These are phyloP conservation scores for Tarenaya hassleriana DNA, from an alignment of 345 rosid genomes.

Conservation along the genomic window DNA sequence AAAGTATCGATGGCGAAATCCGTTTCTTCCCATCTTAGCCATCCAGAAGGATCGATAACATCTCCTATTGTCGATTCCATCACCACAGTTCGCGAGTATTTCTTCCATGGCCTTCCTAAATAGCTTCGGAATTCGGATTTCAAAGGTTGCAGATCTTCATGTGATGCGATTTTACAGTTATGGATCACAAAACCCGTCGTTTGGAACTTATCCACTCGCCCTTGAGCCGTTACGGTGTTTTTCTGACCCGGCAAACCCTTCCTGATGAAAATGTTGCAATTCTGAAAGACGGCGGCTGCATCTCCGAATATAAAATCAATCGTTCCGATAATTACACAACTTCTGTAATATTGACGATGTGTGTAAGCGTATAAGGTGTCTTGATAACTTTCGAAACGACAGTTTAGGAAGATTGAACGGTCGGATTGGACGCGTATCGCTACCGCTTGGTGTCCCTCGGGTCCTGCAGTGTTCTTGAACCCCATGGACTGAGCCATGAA, in stretches of 20 bases:
- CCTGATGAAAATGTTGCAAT: conserved; percentile 45
- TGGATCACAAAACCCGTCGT: conserved; percentile 69
- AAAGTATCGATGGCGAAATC: conserved; percentile 43
- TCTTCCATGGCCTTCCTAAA: conserved; percentile 82
- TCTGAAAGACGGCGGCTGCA: conserved; percentile 65
- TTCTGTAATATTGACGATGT: conserved; percentile 71
- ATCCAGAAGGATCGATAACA: conserved; percentile 64
- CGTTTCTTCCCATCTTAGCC: conserved; percentile 47
- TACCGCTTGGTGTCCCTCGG: conserved; percentile 63
- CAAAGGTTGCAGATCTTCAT: conserved; percentile 32
- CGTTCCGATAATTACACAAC: conserved; percentile 59
- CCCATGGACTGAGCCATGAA: conserved; percentile 70
- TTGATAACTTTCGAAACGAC: conserved; percentile 79
- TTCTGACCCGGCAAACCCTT: conserved; percentile 50
- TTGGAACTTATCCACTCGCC: conserved; percentile 45
- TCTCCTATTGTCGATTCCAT: conserved; percentile 65
- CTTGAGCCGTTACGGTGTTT: conserved; percentile 56
- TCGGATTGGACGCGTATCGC: conserved; percentile 63
- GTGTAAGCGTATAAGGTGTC: conserved; percentile 65
- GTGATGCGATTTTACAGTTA: conserved; percentile 45
- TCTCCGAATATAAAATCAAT: conserved; percentile 84
- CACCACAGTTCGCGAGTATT: conserved; percentile 50
- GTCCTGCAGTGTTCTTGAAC: conserved; percentile 79
- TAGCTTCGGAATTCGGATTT: conserved; percentile 41
- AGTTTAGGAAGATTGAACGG: conserved; percentile 51